Evolutionary conservation across 345 rosid species (phyloP), one percentile per base, ranked within the genome.

Genomic region (Citrus cavaleriei): DNA sequence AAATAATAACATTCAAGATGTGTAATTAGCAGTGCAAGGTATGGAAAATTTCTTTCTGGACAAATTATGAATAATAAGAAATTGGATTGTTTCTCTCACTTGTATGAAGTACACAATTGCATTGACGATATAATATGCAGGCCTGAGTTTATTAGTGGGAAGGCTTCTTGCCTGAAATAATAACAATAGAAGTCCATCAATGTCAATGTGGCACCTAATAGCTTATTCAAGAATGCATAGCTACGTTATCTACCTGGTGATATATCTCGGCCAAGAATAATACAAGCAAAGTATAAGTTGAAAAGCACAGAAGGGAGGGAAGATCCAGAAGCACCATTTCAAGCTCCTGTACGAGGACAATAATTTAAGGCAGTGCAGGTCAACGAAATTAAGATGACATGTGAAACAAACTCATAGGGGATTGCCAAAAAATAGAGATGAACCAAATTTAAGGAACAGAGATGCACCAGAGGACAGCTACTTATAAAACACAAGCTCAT

Each of bases 221-320:
- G 28, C 27, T 21, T 34, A 49, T 40, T 22, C 35, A 25, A 68
- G 57, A 37, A 60, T 49, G 35, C n/a, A 38, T 32, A 19, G 27
- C 46, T 22, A 78, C 16, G n/a, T 66, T 51, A 22, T 12, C 32
- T 76, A 89, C 98, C 93, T 92, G 97, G 83, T 89, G 89, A 83
- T 90, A 94, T 68, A 92, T 94, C 84, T 94, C 97, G 0, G 97
- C 94, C 95, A 93, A 94, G 77, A 94, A 94, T 82, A 94, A 85
- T 28, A 92, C 93, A 18, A 94, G 90, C 19, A 94, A 83, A 19
- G 95, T 87, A 76, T 94, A 94, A 0, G 97, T 94, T 16, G 94
- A 89, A 80, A 94, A 92, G 83, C 91, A 92, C 28, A 90, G 84
- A 71, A 91, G 97, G 71, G 88, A 87, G 1, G 95, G 98, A 75